A percentile compares a stretch with the other conserved stretches of the same genome.
These are phyloP conservation scores for Fusarium clavum DNA, from an alignment of 2,329 filamentous ascomycete species.

Conservation along the genomic window DNA sequence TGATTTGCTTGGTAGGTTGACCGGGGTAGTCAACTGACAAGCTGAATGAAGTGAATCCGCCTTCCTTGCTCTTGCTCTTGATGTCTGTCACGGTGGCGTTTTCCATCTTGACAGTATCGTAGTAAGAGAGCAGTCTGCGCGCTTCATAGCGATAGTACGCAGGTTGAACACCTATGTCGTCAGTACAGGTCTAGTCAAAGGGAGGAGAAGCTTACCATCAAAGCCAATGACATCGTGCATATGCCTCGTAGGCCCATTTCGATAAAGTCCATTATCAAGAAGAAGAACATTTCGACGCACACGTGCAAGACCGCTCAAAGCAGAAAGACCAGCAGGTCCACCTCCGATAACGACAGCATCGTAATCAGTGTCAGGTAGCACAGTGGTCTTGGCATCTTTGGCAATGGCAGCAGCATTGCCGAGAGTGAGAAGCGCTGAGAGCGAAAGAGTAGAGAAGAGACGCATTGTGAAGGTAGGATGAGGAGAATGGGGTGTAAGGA, in stretches of 20 bases:
- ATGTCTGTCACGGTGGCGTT: constrained; percentile 65
- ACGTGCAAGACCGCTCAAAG: constrained; percentile 68
- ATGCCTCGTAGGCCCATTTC: constrained; percentile 66
- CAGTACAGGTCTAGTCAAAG: background rate
- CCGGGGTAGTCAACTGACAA: constrained; percentile 48
- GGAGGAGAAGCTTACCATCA: constrained; percentile 59
- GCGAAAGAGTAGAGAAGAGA: constrained; percentile 16
- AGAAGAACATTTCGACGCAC: constrained; percentile 66
- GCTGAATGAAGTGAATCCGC: constrained; percentile 59
- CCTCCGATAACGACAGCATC: constrained; percentile 70
- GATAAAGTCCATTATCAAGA: constrained; percentile 69
- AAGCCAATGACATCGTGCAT: constrained; percentile 72
- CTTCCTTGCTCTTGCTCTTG: constrained; percentile 41
- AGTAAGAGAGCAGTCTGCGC: constrained; percentile 63
- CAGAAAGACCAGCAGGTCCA: constrained; percentile 66
- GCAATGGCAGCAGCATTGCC: constrained; percentile 32
- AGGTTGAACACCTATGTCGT: constrained; percentile 61
- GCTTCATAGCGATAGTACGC: constrained; percentile 66
- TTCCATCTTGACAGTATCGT: constrained; percentile 61
- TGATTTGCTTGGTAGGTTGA: constrained; percentile 50
- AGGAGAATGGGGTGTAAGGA: background rate
- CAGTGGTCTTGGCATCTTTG: background rate
- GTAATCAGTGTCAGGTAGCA: constrained; percentile 49
- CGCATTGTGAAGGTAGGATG: constrained; percentile 30
- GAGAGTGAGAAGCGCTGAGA: constrained; percentile 28